Percentiles rank a stretch among this genome's conserved stretches.
Evolutionary conservation across 2,329 filamentous ascomycete genomes (phyloP).

Genomic region (Botrytis fragariae): DNA sequence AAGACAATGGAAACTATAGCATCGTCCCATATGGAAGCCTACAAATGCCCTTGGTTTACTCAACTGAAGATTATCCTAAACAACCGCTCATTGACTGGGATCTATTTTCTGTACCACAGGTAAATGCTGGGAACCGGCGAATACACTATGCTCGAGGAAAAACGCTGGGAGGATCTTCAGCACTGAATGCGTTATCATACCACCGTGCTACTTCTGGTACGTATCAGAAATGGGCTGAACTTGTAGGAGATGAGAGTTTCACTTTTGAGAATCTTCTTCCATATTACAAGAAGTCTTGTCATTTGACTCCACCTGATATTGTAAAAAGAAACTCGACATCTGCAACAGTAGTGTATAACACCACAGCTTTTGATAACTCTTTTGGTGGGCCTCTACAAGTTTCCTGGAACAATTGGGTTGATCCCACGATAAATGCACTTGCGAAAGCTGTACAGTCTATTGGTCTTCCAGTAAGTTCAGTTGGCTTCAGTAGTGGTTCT

Average conservation of each 20-base stretch:
- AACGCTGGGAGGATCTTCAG: constrained; percentile 38
- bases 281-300: constrained; percentile 43
- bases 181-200: constrained; percentile 10
- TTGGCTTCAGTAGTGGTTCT: constrained; percentile 28
- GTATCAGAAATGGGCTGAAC: constrained; percentile 46
- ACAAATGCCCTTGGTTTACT: constrained; percentile 18
- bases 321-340: constrained; percentile 17
- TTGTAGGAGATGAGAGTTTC: constrained; percentile 45
- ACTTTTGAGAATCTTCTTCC: constrained; percentile 47
- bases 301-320: constrained; percentile 32
- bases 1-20: constrained; percentile 15
- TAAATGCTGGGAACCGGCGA: constrained; percentile 22
- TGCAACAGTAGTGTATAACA: constrained; percentile 22
- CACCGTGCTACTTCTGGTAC: constrained; percentile 19
- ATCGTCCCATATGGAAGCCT: background rate
- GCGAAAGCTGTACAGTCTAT: constrained; percentile 23
- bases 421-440: constrained; percentile 21
- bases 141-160: constrained; percentile 37
- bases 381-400: constrained; percentile 43
- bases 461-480: constrained; percentile 21
- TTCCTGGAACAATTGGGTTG: constrained; percentile 42
- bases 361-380: constrained; percentile 35
- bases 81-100: constrained; percentile 25
- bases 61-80: background rate
- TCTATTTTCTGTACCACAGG: constrained; percentile 21